These are phyloP conservation scores for Pisolithus marmoratus DNA, from an alignment of 768 basidiomycete genomes.

Conservation along the genomic window DNA sequence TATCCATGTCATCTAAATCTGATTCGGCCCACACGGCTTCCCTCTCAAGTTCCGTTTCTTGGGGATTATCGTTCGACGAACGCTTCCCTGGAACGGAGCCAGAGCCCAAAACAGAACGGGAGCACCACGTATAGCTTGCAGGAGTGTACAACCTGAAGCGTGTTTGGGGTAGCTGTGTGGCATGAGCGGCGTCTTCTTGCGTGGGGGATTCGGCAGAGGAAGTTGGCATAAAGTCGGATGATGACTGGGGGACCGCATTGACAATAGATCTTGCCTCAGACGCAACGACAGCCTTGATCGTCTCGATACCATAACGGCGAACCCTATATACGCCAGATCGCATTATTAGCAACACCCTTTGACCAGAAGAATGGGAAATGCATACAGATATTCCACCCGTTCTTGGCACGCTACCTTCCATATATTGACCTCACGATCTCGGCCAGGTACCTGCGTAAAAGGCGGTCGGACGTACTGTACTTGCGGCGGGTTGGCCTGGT, in stretches of 20 bases:
- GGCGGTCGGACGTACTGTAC: slow-evolving; percentile 23
- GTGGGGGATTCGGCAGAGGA: neutral
- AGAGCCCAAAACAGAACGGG: slow-evolving; percentile 12
- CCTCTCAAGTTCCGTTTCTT: slow-evolving; percentile 14
- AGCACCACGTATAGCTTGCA: slow-evolving; percentile 22
- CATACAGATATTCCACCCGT: slow-evolving; percentile 29
- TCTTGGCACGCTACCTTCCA: slow-evolving; percentile 32
- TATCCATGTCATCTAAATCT: slow-evolving; percentile 19
- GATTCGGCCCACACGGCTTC: slow-evolving; percentile 21
- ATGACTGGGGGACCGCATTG: neutral
- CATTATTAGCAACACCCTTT: neutral
- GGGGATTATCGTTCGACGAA: slow-evolving; percentile 14
- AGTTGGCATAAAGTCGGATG: neutral
- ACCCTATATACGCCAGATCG: slow-evolving; percentile 11
- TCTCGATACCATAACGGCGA: slow-evolving; percentile 27
- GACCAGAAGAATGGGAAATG: slow-evolving; percentile 5
- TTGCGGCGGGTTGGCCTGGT: slow-evolving; percentile 8
- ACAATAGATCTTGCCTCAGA: slow-evolving; percentile 18
- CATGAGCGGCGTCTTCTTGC: neutral
- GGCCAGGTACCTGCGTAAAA: slow-evolving; percentile 21
- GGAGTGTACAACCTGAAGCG: slow-evolving; percentile 29
- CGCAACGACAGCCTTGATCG: slow-evolving; percentile 28
- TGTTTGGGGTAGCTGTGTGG: slow-evolving; percentile 12
- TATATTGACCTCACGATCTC: slow-evolving; percentile 30
- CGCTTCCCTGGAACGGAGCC: slow-evolving; percentile 5